These are phyloP conservation scores for Oryza nivara DNA, from an alignment of 176 grass and related monocot genomes.

Conservation along the genomic window DNA sequence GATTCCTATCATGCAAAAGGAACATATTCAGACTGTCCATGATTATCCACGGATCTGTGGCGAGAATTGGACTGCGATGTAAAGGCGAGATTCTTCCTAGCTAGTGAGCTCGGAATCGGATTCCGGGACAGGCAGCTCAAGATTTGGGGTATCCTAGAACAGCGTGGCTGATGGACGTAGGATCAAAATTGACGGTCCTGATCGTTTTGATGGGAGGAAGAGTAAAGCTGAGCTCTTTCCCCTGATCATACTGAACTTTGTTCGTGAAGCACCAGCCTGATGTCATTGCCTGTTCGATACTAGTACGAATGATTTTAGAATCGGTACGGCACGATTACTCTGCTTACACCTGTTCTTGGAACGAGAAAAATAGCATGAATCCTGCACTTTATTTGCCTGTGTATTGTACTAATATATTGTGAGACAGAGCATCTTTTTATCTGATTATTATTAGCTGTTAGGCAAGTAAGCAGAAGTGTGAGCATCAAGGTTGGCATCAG, in stretches of 20 bases:
- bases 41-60: conserved; percentile 32
- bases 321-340: conserved; percentile 1
- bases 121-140: conserved; percentile 42
- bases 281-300: conserved; percentile 6
- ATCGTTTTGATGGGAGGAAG: neutral
- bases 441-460: neutral
- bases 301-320: neutral
- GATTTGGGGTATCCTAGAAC: neutral
- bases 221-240: neutral
- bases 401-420: neutral
- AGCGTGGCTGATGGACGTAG: neutral
- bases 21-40: conserved; percentile 40
- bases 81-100: conserved; percentile 54
- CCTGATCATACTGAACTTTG: conserved; percentile 11
- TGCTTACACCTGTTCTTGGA: conserved; percentile 17
- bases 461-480: conserved; percentile 24
- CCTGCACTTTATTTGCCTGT: neutral
- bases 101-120: conserved; percentile 63
- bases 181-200: conserved; percentile 16
- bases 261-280: conserved; percentile 35
- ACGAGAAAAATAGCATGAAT: neutral
- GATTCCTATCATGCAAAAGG: conserved; percentile 47
- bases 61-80: conserved; percentile 18
- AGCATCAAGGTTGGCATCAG: conserved; percentile 35
- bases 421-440: neutral